These are phyloP conservation scores for Pestalotiopsis sp. DNA, from an alignment of 2,329 filamentous ascomycete genomes.

Conservation along the genomic window DNA sequence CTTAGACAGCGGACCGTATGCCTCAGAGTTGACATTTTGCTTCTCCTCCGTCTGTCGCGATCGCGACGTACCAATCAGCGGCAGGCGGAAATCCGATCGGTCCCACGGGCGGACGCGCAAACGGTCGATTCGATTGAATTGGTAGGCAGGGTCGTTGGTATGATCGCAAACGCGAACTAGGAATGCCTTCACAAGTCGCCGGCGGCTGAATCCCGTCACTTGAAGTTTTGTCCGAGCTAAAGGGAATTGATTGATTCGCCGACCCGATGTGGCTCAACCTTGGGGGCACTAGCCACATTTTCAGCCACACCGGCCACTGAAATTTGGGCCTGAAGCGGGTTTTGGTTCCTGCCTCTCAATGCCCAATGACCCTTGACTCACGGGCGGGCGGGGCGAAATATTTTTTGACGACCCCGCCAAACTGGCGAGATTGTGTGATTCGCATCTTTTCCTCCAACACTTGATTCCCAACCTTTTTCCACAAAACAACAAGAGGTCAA, in stretches of 20 bases:
- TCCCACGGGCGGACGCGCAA: background rate
- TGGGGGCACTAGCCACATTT: background rate
- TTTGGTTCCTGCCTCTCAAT: too few relatives aligned
- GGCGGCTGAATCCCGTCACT: background rate
- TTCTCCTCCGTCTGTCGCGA: background rate
- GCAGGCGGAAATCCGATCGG: background rate
- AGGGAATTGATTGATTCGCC: slow-evolving; percentile 3
- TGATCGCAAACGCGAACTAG: background rate
- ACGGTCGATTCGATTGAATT: background rate
- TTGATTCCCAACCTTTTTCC: slow-evolving; percentile 6
- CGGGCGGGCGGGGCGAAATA: background rate
- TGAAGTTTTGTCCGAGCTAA: slow-evolving; percentile 4
- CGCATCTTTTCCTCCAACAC: slow-evolving; percentile 2
- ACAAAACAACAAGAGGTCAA: slow-evolving; percentile 23
- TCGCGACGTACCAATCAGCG: slow-evolving; percentile 12
- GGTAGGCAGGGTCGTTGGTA: background rate
- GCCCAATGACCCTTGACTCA: background rate
- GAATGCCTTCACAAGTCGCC: background rate
- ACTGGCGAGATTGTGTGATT: background rate
- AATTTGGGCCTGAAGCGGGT: background rate
- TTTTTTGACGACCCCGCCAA: slow-evolving; percentile 3
- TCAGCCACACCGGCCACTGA: background rate
- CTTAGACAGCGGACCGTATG: slow-evolving; percentile 31
- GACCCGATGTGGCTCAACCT: slow-evolving; percentile 5
- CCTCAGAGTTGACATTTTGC: slow-evolving; percentile 31